Base-by-base conservation (phyloP, 176 grass and related monocot species). In the Alloteropsis semialata region DNA sequence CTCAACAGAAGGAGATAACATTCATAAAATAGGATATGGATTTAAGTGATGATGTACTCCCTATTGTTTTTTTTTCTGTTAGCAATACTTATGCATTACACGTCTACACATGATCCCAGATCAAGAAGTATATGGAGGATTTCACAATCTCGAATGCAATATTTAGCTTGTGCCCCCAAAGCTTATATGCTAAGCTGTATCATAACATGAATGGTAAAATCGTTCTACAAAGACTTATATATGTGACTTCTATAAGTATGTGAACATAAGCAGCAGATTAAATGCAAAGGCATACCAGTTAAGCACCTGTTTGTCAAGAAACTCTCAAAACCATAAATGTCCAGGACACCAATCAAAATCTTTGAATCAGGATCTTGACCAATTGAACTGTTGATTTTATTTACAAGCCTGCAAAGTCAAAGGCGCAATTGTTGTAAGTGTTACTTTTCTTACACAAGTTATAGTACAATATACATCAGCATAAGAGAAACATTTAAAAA, bases 281-380 rank as follows among this genome's bases (percentile, higher is more conserved):
- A 89, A 85, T 85, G 87, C 87, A 91, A 95, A 98, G 84, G 96
- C 96, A 91, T 98, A 98, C 96, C 96, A 86, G 96, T 83, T 93
- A 95, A 98, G 96, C 96, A 98, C 96, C 96, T 98, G 96, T 98
- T 98, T 87, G 96, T 98, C 92, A 95, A 95, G 92, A 98, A 98
- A 98, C 96, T 95, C 81, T 98, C 96, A 30, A 98, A 98, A 70
- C 96, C 96, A 91, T 98, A 98, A 86, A 98, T 98, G 87, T 98
- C 96, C 74, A 98, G 78, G 53, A 98, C 96, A 59, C 96, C 96
- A 82, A 98, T 98, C 75, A 98, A 87, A 92, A 85, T 86, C 66
- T 98, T 98, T 85, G 96, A 98, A 30, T 98, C 63, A 37, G 92
- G 88, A 88, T 98, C 96, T 93, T 98, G 96, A 81, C 96, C 96